Evolutionary conservation across 2,329 filamentous ascomycete species (phyloP), one percentile per base, ranked within the genome.

Genomic region (Dactylellina cionopaga): DNA sequence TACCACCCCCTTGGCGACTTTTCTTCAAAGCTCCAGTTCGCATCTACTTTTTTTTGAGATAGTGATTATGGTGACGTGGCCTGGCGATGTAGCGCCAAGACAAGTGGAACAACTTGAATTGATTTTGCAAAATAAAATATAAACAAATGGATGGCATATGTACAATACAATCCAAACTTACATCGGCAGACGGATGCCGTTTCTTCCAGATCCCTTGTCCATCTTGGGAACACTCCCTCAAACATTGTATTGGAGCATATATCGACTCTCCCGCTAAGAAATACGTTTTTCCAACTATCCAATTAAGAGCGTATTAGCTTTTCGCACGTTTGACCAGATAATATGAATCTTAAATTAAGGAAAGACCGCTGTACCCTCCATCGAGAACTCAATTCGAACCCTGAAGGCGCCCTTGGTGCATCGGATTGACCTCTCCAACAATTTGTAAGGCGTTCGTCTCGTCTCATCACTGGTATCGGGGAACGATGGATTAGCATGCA

Each of bases 361-460:
- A 15, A 79, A 55, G 37, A 25, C 1, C 7, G 29, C 84, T n/a
- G 47, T 83, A 88, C 87, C 81, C 83, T 87, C 87, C 87, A 89
- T 29, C 84, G 84, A 77, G 88, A 88, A 81, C 84, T 88, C 74
- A 88, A 77, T 77, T 88, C 87, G 79, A 86, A 89, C 35, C 87
- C 87, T 15, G 81, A 78, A 15, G 87, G 86, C 19, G 87, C 87
- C 75, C 81, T 79, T 41, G 85, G 80, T 24, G 81, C 82, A 78
- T 87, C 85, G 63, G 81, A 83, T 77, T 89, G 87, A 35, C 87
- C 87, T 79, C 87, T 83, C 74, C 87, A 76, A 47, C 80, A 82
- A 46, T 87, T 87, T 5, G 87, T 89, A 74, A 89, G 82, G 78
- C 87, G 83, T 73, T 84, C 82, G 76, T 89, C 87, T 77, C 87